Evolutionary conservation across 2,329 filamentous ascomycete genomes (phyloP).

Genomic region (Neobulgaria alba): DNA sequence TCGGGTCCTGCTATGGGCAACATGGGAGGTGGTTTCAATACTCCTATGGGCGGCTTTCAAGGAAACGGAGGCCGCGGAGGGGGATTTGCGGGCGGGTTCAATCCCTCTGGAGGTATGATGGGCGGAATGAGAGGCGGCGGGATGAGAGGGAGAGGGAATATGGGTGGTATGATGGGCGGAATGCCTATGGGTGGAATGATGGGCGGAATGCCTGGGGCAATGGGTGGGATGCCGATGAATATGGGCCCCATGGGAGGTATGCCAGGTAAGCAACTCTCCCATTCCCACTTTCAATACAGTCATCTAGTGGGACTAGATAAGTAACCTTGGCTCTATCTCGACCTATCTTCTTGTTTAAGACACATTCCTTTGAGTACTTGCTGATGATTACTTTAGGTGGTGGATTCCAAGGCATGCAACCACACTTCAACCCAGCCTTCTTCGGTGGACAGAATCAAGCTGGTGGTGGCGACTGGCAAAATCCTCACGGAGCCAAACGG

Average conservation of each 20-base stretch:
- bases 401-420: conserved; percentile 61
- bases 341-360: background rate
- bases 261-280: conserved; percentile 42
- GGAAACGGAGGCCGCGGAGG: conserved; percentile 33
- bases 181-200: conserved; percentile 38
- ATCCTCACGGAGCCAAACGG: conserved; percentile 74
- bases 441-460: conserved; percentile 46
- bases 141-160: conserved; percentile 45
- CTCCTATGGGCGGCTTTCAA: conserved; percentile 39
- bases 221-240: conserved; percentile 32
- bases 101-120: conserved; percentile 43
- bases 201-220: conserved; percentile 35
- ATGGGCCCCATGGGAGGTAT: conserved; percentile 50
- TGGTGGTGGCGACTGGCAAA: conserved; percentile 57
- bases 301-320: too few species aligned
- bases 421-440: conserved; percentile 66
- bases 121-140: conserved; percentile 43
- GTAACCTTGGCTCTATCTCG: too few species aligned
- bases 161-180: conserved; percentile 36
- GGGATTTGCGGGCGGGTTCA: conserved; percentile 43
- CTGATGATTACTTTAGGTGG: conserved; percentile 15
- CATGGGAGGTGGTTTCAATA: conserved; percentile 37
- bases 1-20: conserved; percentile 35
- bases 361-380: background rate
- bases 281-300: conserved; percentile 2